Percentiles rank a stretch among this genome's conserved stretches.
Conservation (phyloP, 805 yeast species). For the Metschnikowia cerradonensis region DNA sequence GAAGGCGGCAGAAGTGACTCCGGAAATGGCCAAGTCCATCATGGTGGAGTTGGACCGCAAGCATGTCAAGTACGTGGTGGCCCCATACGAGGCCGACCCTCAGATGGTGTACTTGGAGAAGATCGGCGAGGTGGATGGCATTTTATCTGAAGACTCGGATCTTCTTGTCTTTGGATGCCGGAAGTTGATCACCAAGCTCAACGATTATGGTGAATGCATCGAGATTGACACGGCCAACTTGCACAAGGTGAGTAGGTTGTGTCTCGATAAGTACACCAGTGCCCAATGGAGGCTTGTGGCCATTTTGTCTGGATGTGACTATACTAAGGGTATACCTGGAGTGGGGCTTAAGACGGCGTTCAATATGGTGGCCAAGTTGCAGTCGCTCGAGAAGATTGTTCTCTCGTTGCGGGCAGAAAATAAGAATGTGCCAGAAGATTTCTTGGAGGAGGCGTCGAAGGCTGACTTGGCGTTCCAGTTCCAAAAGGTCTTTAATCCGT, state of each 20-base stretch:
- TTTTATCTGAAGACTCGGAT: slow-evolving; percentile 93
- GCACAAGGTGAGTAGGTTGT: slow-evolving; percentile 42
- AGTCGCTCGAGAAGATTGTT: slow-evolving; percentile 52
- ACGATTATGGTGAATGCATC: slow-evolving; percentile 68
- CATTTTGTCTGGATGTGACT: slow-evolving; percentile 93
- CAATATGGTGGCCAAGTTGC: slow-evolving; percentile 48
- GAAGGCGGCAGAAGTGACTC: slow-evolving; percentile 82
- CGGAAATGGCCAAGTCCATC: slow-evolving; percentile 84
- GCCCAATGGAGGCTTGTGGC: slow-evolving; percentile 73
- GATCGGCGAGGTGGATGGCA: slow-evolving; percentile 71
- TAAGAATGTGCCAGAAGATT: slow-evolving; percentile 53
- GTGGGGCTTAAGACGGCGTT: slow-evolving; percentile 80
- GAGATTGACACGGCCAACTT: slow-evolving; percentile 63
- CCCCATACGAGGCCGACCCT: slow-evolving; percentile 98
- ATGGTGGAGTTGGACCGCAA: slow-evolving; percentile 63
- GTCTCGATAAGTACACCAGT: slow-evolving; percentile 47
- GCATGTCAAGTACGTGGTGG: slow-evolving; percentile 72
- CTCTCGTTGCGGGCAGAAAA: slow-evolving; percentile 58
- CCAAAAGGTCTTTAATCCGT: slow-evolving; percentile 83
- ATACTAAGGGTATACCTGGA: slow-evolving; percentile 79
- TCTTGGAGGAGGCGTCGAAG: slow-evolving; percentile 53
- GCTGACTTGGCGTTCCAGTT: slow-evolving; percentile 80
- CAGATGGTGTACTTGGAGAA: slow-evolving; percentile 90
- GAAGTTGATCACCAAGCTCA: slow-evolving; percentile 72
- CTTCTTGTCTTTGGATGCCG: slow-evolving; percentile 82